Base-by-base conservation (phyloP, 2,329 filamentous ascomycete species). In the Colletotrichum horii region DNA sequence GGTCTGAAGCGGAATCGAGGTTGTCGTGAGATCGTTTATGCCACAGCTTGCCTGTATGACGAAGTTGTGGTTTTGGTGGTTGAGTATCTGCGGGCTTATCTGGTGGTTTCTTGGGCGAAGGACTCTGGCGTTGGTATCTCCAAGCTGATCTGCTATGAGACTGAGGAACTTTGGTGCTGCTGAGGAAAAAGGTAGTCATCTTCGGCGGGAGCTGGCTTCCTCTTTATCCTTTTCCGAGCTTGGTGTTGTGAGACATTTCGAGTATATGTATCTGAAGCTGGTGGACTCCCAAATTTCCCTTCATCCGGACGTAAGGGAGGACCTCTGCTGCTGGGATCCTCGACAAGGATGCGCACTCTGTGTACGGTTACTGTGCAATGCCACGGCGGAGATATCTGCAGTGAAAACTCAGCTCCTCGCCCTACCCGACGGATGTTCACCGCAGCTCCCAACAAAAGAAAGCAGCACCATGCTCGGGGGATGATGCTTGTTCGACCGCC, bases 61-160 rank as follows among this genome's bases (percentile, higher is more conserved):
- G 77, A 84, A 87, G 32, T 85, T 87, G 64, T 11, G 36, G 55
- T 22, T 11, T 52, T 73, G 32, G 8, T 28, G 79, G n/a, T 52
- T 52, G 43, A 14, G n/a, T 52, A 52, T 52, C 22, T 80, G 70
- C 64, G 6, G 19, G 28, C 38, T 34, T 26, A 32, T 34, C 55
- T 32, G 30, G 38, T 58, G 52, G 8, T 43, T 34, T 38, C n/a
- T 38, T 60, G 24, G 30, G 30, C 55, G 55, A 28, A 28, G 55
- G 26, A 61, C 32, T 34, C 24, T 70, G n/a, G 32, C 52, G 55
- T 48, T 32, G 34, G 60, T 61, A 38, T 34, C 66, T 38, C 16
- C 24, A 48, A 28, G 66, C 55, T 24, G 66, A 36, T 24, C 28
- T 43, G 68, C 28, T 4, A 48, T 36, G 56, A 65, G 26, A 52